Conservation (phyloP, 768 basidiomycete genomes). For the Tylopilus cervinicoccineus region DNA sequence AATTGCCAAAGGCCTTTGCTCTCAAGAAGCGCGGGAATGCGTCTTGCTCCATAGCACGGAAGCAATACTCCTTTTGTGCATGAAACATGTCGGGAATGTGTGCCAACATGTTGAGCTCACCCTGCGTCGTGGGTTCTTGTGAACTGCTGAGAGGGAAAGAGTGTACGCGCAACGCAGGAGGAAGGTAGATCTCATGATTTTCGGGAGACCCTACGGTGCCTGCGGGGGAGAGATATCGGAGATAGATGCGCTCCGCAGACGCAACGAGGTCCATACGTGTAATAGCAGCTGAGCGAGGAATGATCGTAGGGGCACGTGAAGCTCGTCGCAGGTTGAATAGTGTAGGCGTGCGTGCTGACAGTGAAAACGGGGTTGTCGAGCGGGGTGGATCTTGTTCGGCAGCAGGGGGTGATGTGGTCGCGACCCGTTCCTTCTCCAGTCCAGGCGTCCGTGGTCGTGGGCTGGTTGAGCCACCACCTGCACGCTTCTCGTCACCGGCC, state of each 20-base stretch:
- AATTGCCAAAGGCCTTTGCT: conserved; percentile 96
- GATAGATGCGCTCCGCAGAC: conserved; percentile 94
- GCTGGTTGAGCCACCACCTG: conserved; percentile 53
- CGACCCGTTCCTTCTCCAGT: conserved; percentile 35
- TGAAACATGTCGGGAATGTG: conserved; percentile 97
- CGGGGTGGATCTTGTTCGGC: conserved; percentile 51
- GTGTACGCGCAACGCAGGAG: conserved; percentile 87
- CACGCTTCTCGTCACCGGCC: conserved; percentile 41
- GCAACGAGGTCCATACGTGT: conserved; percentile 85
- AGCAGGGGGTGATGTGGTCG: conserved; percentile 44
- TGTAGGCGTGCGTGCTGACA: conserved; percentile 70
- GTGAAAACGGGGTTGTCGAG: conserved; percentile 76
- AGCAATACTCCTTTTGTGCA: conserved; percentile 94
- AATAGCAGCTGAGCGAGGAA: conserved; percentile 88
- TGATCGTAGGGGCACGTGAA: conserved; percentile 89
- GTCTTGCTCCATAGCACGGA: conserved; percentile 93
- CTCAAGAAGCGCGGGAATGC: conserved; percentile 92
- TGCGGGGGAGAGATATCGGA: conserved; percentile 85
- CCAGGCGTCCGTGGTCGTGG: conserved; percentile 47
- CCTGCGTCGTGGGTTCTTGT: conserved; percentile 64
- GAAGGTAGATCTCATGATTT: conserved; percentile 98
- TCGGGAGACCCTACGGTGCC: conserved; percentile 74
- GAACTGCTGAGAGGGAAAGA: conserved; percentile 79
- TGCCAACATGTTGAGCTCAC: conserved; percentile 73
- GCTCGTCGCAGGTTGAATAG: conserved; percentile 73